Evolutionary conservation across 495 filamentous ascomycete genomes (phyloP).

Genomic region (Talaromyces nanjingensis): DNA sequence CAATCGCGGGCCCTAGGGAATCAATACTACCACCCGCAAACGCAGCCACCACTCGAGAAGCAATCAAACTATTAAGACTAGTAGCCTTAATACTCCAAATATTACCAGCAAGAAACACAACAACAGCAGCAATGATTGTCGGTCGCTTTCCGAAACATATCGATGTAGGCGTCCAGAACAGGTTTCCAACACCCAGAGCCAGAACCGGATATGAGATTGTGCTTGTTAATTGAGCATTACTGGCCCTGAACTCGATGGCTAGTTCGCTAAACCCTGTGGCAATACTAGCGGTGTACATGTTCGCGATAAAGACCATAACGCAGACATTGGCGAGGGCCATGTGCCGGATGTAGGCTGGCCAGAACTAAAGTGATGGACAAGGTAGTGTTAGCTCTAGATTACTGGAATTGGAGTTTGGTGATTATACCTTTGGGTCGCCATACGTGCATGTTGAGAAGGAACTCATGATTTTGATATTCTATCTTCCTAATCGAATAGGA

Average conservation of each 20-base stretch:
- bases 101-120: slow-evolving; percentile 30
- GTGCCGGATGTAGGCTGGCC: slow-evolving; percentile 18
- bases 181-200: slow-evolving; percentile 30
- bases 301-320: slow-evolving; percentile 32
- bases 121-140: slow-evolving; percentile 33
- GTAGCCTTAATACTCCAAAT: slow-evolving; percentile 27
- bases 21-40: slow-evolving; percentile 32
- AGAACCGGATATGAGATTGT: slow-evolving; percentile 29
- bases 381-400: background rate
- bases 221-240: slow-evolving; percentile 19
- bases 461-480: background rate
- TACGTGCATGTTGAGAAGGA: background rate
- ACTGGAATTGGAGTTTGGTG: background rate
- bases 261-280: slow-evolving; percentile 30
- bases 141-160: slow-evolving; percentile 42
- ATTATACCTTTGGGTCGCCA: background rate
- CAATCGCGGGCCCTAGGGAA: slow-evolving; percentile 30
- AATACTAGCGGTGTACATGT: slow-evolving; percentile 30
- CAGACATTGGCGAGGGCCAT: slow-evolving; percentile 28
- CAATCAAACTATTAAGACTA: slow-evolving; percentile 22
- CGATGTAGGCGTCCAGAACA: slow-evolving; percentile 45
- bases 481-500: background rate
- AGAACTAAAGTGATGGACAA: background rate
- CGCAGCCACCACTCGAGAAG: slow-evolving; percentile 23
- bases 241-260: slow-evolving; percentile 21